Base-by-base conservation (phyloP, 2,329 filamentous ascomycete genomes). In the Phyllosticta ampelicida region DNA sequence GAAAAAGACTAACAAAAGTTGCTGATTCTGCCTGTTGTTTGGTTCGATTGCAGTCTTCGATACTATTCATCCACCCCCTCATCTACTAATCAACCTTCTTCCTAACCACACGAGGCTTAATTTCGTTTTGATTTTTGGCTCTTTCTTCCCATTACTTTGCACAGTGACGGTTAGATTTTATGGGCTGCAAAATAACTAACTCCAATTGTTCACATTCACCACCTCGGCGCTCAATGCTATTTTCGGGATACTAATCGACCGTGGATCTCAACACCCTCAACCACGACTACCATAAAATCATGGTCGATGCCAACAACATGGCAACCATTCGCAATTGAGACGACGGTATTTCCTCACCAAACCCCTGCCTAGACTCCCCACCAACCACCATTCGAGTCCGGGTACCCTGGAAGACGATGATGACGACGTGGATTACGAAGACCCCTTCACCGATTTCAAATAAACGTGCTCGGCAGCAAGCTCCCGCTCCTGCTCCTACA, bases 281-380 rank as follows among this genome's bases (percentile, higher is more conserved):
- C 36, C 54, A 56, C 54, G 54, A 54, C 10, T 44, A 56, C 36
- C 23, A 53, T 50, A 60, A 60, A 36, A 36, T 60, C 19, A 55
- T 59, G 49, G 53, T 53, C 3, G 53, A 59, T 16, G 20, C 48
- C 20, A 53, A 53, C 28, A 48, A 51, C 20, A 30, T 28, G 21
- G 52, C 53, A 10, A 55, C 49, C 11, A 48, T 55, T 19, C 57
- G 55, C 51, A 58, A 26, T 36, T 10, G 29, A n/a, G 26, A 23
- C 54, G 30, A 5, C 18, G 49, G 11, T 50, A 28, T 20, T 16
- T 23, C n/a, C 56, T 20, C 16, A 21, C 48, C 57, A 5, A 5
- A 48, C 48, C 26, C 57, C 49, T 48, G 36, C 10, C 28, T 53
- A 29, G 21, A 29, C 29, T 53, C n/a, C 21, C 3, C n/a, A 26